phyloP scores from a whole-genome alignment of 257 asterid species.

The Primulina tabacum region DNA sequence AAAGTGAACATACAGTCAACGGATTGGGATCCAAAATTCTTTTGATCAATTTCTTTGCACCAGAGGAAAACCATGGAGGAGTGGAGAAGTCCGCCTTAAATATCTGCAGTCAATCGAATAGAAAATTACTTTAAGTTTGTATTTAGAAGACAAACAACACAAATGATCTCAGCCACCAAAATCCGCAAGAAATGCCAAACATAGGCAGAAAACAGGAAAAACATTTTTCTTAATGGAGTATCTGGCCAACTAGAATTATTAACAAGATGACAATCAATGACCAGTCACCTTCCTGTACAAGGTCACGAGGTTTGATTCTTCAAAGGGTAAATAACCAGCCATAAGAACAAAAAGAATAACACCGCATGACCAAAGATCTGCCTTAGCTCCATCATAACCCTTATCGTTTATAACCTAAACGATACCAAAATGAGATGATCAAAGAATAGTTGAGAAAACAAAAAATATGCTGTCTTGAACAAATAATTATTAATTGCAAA shows the following conservation, averaged over 20 bases:
- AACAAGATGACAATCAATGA: neutral
- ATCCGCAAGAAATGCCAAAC: neutral
- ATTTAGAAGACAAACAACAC: constrained; percentile 1
- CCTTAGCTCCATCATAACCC: constrained; percentile 97
- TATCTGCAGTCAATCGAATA: constrained; percentile 55
- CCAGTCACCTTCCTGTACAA: constrained; percentile 48
- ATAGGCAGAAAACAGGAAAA: no score
- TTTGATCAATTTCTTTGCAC: constrained; percentile 78
- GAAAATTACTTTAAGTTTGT: constrained; percentile 8
- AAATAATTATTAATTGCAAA: constrained; percentile 25
- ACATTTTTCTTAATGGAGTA: neutral
- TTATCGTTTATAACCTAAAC: constrained; percentile 78
- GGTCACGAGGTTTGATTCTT: constrained; percentile 70
- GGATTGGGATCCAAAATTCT: constrained; percentile 93
- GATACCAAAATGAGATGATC: constrained; percentile 3
- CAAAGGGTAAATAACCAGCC: constrained; percentile 83
- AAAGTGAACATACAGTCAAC: constrained; percentile 52
- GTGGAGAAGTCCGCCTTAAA: constrained; percentile 81
- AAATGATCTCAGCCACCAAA: neutral
- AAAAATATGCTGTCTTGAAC: neutral
- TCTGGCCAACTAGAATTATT: neutral
- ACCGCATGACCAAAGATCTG: constrained; percentile 95
- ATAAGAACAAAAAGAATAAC: constrained; percentile 59
- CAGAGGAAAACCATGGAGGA: constrained; percentile 90
- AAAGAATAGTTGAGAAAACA: neutral